These are phyloP conservation scores for Aspergillus flavus DNA, from an alignment of 2,329 filamentous ascomycete genomes.

Conservation along the genomic window DNA sequence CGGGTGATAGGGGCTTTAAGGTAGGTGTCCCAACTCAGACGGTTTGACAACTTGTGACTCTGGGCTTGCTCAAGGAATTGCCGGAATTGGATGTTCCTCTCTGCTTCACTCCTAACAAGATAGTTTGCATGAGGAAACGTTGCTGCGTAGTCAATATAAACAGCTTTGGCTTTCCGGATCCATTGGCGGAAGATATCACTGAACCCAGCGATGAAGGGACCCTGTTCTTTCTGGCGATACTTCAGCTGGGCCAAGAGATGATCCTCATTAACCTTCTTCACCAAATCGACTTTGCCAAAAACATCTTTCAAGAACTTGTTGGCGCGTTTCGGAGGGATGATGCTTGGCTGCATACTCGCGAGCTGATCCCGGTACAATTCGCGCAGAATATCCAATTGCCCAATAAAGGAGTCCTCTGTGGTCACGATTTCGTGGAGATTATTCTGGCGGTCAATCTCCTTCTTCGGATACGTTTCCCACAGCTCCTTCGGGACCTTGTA, in stretches of 20 bases:
- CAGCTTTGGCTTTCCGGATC: slow-evolving; percentile 88
- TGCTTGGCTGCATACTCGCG: slow-evolving; percentile 69
- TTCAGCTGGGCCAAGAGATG: slow-evolving; percentile 90
- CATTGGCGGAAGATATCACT: slow-evolving; percentile 98
- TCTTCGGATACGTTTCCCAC: slow-evolving; percentile 71
- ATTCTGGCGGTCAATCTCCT: slow-evolving; percentile 91
- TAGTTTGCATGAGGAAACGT: slow-evolving; percentile 83
- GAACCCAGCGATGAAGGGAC: slow-evolving; percentile 90
- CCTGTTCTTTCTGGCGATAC: slow-evolving; percentile 94
- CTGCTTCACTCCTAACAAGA: slow-evolving; percentile 78
- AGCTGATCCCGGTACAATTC: slow-evolving; percentile 84
- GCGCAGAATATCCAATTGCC: slow-evolving; percentile 82
- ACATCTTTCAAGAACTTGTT: slow-evolving; percentile 80
- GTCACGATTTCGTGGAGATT: slow-evolving; percentile 94
- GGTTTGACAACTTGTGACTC: slow-evolving; percentile 75
- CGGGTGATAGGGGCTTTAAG: slow-evolving; percentile 91
- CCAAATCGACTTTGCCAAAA: slow-evolving; percentile 86
- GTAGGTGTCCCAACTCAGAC: slow-evolving; percentile 91
- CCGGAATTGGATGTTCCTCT: slow-evolving; percentile 82
- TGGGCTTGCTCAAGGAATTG: slow-evolving; percentile 81
- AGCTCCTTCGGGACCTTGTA: slow-evolving; percentile 81
- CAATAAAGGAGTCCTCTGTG: slow-evolving; percentile 88
- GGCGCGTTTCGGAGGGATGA: slow-evolving; percentile 77
- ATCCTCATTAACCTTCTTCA: slow-evolving; percentile 90
- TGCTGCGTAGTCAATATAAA: slow-evolving; percentile 90